phyloP scores from a whole-genome alignment of 306 rosid genomes.

The Gleditsia sinensis region DNA sequence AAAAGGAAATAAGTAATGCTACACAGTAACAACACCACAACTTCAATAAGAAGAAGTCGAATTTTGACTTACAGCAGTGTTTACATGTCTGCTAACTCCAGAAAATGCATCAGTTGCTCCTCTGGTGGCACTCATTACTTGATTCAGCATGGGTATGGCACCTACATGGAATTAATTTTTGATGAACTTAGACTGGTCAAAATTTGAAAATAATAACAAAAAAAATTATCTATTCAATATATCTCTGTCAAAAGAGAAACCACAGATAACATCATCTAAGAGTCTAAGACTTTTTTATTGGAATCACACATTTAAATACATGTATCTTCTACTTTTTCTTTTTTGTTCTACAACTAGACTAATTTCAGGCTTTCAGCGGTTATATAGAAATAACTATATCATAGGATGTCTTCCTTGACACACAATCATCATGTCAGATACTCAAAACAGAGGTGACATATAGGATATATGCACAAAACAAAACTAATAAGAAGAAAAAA shows the following conservation, averaged over 20 bases:
- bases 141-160: conserved; percentile 79
- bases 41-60: not conserved
- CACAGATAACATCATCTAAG: not conserved
- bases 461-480: not conserved
- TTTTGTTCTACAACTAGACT: not conserved
- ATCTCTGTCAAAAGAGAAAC: not conserved
- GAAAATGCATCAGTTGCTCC: conserved; percentile 96
- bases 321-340: not conserved
- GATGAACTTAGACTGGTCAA: conserved; percentile 3
- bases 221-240: not conserved
- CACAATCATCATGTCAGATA: not conserved
- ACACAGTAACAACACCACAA: not conserved
- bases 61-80: conserved; percentile 62
- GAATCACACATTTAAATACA: not conserved
- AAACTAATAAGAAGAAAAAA: not conserved
- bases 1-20: not conserved
- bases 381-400: not conserved
- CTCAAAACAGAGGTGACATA: not conserved
- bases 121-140: conserved; percentile 94
- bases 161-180: conserved; percentile 46
- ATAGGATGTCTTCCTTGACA: not conserved
- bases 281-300: not conserved
- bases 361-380: not conserved
- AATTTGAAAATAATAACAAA: not conserved
- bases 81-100: conserved; percentile 83